Conservation (phyloP, 805 yeast species). For the Candida gorgasii region DNA sequence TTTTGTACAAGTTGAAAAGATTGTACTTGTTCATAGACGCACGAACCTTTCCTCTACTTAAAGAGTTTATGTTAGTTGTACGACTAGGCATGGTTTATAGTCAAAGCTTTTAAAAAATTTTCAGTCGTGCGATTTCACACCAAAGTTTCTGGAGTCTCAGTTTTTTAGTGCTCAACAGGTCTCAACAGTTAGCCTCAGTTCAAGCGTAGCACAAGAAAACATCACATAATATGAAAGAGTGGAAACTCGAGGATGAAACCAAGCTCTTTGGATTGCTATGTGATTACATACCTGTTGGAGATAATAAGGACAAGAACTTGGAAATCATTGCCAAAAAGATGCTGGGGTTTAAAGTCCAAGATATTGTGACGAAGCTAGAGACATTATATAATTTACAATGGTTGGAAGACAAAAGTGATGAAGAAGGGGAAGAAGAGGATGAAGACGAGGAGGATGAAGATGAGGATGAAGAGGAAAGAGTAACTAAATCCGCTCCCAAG, state of each 20-base stretch:
- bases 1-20: conserved; percentile 83
- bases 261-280: conserved; percentile 61
- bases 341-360: conserved; percentile 32
- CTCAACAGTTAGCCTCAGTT: too few species aligned
- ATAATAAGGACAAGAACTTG: conserved; percentile 44
- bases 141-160: too few species aligned
- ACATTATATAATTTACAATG: conserved; percentile 57
- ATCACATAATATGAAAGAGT: conserved; percentile 31
- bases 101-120: conserved; percentile 6
- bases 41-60: conserved; percentile 73
- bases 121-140: conserved; percentile 8
- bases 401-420: conserved; percentile 51
- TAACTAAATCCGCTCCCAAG: too few species aligned
- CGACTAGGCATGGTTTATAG: conserved; percentile 54
- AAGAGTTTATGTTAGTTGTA: conserved; percentile 55
- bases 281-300: conserved; percentile 69
- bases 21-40: conserved; percentile 91
- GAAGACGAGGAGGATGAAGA: conserved; percentile 9
- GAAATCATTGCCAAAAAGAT: conserved; percentile 41
- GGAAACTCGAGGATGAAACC: conserved; percentile 66
- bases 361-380: conserved; percentile 59
- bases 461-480: conserved; percentile 20
- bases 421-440: conserved; percentile 13
- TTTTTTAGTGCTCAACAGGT: too few species aligned
- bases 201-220: too few species aligned